A percentile compares a stretch with the other conserved stretches of the same genome.
These are phyloP conservation scores for Cryphonectria naterciae DNA, from an alignment of 2,329 filamentous ascomycete genomes.

Conservation along the genomic window DNA sequence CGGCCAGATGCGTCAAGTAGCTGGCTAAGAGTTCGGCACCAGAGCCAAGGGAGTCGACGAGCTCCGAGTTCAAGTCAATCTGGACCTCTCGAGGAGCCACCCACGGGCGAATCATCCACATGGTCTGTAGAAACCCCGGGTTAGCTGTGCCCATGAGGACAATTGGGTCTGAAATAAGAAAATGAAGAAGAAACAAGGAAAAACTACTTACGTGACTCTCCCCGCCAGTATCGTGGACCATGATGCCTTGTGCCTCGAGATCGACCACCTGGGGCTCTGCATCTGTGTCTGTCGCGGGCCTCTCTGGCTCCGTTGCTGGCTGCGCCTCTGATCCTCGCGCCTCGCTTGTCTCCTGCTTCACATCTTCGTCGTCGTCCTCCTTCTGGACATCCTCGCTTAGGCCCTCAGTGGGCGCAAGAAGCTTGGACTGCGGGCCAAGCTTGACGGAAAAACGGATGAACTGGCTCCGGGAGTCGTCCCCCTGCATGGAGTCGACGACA, in stretches of 20 bases:
- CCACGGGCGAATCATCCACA: slow-evolving; percentile 99
- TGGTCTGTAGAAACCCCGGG: slow-evolving; percentile 66
- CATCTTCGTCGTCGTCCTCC: slow-evolving; percentile 39
- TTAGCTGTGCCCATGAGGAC: slow-evolving; percentile 27
- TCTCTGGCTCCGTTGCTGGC: slow-evolving; percentile 43
- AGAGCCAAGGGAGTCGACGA: slow-evolving; percentile 92
- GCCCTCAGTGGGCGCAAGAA: slow-evolving; percentile 53
- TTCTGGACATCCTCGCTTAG: slow-evolving; percentile 44
- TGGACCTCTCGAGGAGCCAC: slow-evolving; percentile 88
- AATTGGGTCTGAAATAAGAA: not conserved
- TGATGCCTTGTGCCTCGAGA: slow-evolving; percentile 95
- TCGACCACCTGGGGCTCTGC: slow-evolving; percentile 64
- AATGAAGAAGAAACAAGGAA: not conserved
- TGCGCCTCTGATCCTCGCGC: slow-evolving; percentile 33
- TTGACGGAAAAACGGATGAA: slow-evolving; percentile 80
- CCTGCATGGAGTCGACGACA: slow-evolving; percentile 84
- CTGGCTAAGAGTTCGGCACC: slow-evolving; percentile 93
- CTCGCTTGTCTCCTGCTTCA: slow-evolving; percentile 37
- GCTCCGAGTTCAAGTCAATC: slow-evolving; percentile 85
- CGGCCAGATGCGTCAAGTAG: slow-evolving; percentile 87
- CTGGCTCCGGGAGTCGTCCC: slow-evolving; percentile 90
- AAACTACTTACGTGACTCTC: slow-evolving; percentile 80
- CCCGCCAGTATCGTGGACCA: slow-evolving; percentile 92
- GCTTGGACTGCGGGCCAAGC: slow-evolving; percentile 70
- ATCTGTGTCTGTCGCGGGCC: slow-evolving; percentile 43